Evolutionary conservation across 306 rosid species (phyloP).

Genomic region (Styphnolobium japonicum): DNA sequence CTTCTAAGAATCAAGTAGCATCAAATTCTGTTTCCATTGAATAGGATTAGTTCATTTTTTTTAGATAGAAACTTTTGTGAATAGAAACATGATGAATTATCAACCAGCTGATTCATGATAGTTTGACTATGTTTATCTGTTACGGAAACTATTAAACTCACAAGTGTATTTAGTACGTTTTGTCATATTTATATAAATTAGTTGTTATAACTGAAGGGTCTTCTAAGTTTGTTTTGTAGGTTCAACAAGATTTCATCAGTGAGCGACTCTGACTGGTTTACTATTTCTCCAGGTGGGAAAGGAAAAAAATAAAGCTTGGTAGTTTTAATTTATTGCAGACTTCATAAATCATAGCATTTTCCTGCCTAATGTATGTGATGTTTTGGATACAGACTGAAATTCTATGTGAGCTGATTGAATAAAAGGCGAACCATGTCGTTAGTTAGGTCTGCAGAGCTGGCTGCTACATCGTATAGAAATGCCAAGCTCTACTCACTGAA

Average conservation of each 20-base stretch:
- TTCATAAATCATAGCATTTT: constrained; percentile 10
- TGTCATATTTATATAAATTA: not conserved
- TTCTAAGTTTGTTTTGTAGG: constrained; percentile 12
- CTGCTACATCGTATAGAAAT: constrained; percentile 54
- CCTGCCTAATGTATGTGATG: constrained; percentile 16
- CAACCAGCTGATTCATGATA: not conserved
- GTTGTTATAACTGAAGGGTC: not conserved
- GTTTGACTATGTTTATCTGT: not conserved
- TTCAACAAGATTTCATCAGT: constrained; percentile 15
- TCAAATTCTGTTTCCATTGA: not conserved
- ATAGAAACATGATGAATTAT: not conserved
- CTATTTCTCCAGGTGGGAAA: constrained; percentile 10
- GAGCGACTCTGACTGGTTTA: constrained; percentile 6
- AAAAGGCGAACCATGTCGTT: constrained; percentile 57
- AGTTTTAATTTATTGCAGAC: constrained; percentile 11
- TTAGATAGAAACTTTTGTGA: not conserved
- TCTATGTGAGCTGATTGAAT: constrained; percentile 28
- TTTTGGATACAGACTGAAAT: constrained; percentile 22
- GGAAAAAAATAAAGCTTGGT: not conserved
- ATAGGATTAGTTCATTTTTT: not conserved
- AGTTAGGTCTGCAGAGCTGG: constrained; percentile 57
- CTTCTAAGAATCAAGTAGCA: not conserved
- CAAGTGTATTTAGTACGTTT: not conserved
- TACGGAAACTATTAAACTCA: not conserved
- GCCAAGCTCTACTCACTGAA: constrained; percentile 67